Evolutionary conservation across 495 filamentous ascomycete species (phyloP), one percentile per base, ranked within the genome.

Genomic region (Achaetomiella virescens): DNA sequence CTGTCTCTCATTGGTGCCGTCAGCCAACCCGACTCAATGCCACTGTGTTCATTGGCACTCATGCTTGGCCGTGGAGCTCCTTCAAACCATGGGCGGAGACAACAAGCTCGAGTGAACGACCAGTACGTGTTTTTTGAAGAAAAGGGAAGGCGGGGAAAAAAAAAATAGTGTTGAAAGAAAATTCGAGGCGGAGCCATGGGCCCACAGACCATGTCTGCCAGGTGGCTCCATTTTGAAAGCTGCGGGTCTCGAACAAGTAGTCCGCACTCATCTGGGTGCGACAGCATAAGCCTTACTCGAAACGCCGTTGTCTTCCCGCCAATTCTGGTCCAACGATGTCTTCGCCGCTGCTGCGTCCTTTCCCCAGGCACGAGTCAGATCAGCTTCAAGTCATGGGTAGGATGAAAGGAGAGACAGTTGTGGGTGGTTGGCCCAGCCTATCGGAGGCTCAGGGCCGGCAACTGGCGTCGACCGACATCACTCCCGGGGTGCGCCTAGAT

Each of bases 361-460:
- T 0, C 14, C 18, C 20, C 11, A 11, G 15, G 42, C 42, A 35
- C 7, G n/a, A 35, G 25, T 43, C 36, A 40, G 48, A 6, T 38
- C 27, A 43, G 18, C 49, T 40, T 10, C 33, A 22, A 31, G 27
- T 31, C 27, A 31, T 31, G 27, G 4, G 27, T 9, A 31, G 9
- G 5, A 31, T 31, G 5, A 4, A 31, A 31, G 27, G 9, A 31
- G 5, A n/a, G 25, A 25, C 27, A 33, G 25, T 43, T 12, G 15
- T 2, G 31, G 40, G 25, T 12, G 2, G 46, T 27, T 38, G 41
- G 22, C 51, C 27, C 59, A 59, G 48, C 55, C 52, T 57, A 51
- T 60, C 57, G 63, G 63, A 65, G 57, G 46, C 41, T 24, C 51
- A 51, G 49, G 62, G 45, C 54, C 54, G 41, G 11, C 35, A 17